Evolutionary conservation across 2,329 filamentous ascomycete genomes (phyloP), one percentile per base, ranked within the genome.

Genomic region (Neurospora sp.): DNA sequence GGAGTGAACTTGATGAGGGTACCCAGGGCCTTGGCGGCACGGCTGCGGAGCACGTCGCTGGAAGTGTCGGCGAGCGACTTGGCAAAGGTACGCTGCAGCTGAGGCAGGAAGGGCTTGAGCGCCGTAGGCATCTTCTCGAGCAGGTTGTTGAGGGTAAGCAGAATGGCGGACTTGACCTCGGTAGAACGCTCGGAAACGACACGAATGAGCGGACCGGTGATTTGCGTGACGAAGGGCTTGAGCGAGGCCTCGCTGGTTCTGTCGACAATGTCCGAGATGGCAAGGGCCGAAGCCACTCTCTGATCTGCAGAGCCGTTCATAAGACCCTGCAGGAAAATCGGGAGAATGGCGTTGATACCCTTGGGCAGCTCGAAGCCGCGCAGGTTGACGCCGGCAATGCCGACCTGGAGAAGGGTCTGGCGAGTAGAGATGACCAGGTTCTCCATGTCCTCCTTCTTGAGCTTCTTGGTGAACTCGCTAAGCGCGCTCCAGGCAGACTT

Each of bases 361-460:
- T 98, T 99, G 1, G 95, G 96, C 70, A 98, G 83, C 75, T 89
- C 86, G 82, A 99, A 99, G 42, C 96, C 96, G 46, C 93, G 89
- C 66, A 99, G 84, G 76, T 94, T 90, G 52, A 90, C 87, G 38
- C 96, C 96, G 58, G 93, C 84, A 66, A 97, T 92, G 75, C 96
- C 96, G 66, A 98, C 92, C 76, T 95, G 93, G 74, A 92, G 90
- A 69, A 99, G 85, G 1, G 92, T 90, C 79, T 96, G 92, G 71
- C 95, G 86, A 2, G 95, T 97, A 0, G 95, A 96, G 69, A 89
- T 84, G 19, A 97, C 93, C 66, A 99, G 85, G 0, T 91, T 89
- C 78, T 99, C 96, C 96, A 99, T 98, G 81, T 98, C 95, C 78
- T 99, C 96, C 80, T 99, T 99, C 78, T 90, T 91, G 72, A 99